Conservation (phyloP, 176 grass and related monocot genomes). For the Raddia guianensis region DNA sequence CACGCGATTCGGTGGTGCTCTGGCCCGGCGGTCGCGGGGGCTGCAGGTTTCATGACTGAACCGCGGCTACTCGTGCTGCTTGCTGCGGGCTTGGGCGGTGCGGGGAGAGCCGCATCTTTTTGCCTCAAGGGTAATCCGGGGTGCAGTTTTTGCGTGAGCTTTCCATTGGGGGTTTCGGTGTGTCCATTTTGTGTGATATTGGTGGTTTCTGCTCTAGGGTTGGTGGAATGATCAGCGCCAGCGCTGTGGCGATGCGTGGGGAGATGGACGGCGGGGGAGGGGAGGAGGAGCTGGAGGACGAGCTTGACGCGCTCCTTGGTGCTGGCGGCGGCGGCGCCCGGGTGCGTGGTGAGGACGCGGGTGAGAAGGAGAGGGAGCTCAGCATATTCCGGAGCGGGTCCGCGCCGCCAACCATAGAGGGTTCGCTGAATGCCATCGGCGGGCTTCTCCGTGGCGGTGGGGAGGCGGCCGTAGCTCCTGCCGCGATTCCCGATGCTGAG, state of each 20-base stretch:
- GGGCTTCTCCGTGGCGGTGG: conserved; percentile 46
- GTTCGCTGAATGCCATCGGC: conserved; percentile 68
- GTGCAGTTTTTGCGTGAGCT: neutral
- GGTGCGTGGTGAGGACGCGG: conserved; percentile 56
- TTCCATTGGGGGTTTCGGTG: conserved; percentile 29
- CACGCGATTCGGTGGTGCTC: conserved; percentile 34
- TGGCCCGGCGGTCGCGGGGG: conserved; percentile 25
- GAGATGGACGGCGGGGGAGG: conserved; percentile 46
- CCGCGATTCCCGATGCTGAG: conserved; percentile 48
- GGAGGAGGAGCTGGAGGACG: conserved; percentile 70
- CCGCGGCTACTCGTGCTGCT: conserved; percentile 6
- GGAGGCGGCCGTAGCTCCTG: conserved; percentile 6
- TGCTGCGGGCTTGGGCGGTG: conserved; percentile 18
- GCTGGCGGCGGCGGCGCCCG: conserved; percentile 45
- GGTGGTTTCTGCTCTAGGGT: conserved; percentile 28
- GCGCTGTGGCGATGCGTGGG: conserved; percentile 53
- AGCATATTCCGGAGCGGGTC: conserved; percentile 87
- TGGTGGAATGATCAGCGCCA: conserved; percentile 59
- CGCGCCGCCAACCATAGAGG: conserved; percentile 93
- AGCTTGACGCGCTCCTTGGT: conserved; percentile 57
- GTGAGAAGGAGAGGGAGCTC: conserved; percentile 60
- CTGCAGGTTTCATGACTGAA: conserved; percentile 3
- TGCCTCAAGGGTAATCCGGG: conserved; percentile 30
- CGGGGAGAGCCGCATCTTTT: conserved; percentile 45
- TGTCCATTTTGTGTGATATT: conserved; percentile 35